Conservation (phyloP, 148 eudicot genomes). For the Nepenthes mirabilis region DNA sequence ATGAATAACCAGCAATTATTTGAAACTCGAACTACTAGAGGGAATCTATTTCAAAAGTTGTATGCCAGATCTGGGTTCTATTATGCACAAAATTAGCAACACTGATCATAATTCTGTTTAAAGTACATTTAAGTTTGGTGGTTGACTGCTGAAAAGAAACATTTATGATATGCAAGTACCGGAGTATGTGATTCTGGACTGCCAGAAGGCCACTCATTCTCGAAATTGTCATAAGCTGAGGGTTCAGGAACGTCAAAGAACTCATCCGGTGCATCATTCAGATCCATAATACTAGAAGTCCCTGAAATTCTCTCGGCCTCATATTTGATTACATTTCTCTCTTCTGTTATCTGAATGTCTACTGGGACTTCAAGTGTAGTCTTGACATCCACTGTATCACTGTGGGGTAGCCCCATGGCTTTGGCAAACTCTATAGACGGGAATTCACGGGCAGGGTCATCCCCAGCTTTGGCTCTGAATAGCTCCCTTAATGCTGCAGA, state of each 20-base stretch:
- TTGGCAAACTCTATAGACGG: constrained; percentile 16
- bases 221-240: constrained; percentile 21
- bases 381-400: constrained; percentile 16
- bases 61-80: too few relatives aligned
- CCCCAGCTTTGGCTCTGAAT: constrained; percentile 40
- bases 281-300: constrained; percentile 28
- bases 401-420: constrained; percentile 16
- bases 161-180: constrained; percentile 15
- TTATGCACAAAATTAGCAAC: too few relatives aligned
- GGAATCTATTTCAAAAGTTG: too few relatives aligned
- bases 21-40: too few relatives aligned
- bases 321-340: constrained; percentile 11
- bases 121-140: too few relatives aligned
- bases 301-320: constrained; percentile 19
- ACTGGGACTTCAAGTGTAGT: constrained; percentile 10
- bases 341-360: constrained; percentile 12
- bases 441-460: constrained; percentile 16
- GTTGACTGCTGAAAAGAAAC: not conserved
- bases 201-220: constrained; percentile 32
- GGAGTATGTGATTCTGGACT: constrained; percentile 19
- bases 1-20: too few relatives aligned
- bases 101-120: not conserved
- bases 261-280: constrained; percentile 54
- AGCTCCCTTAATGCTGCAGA: constrained; percentile 54
- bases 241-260: constrained; percentile 69